phyloP scores from a whole-genome alignment of 306 rosid species.

The Cicer arietinum region DNA sequence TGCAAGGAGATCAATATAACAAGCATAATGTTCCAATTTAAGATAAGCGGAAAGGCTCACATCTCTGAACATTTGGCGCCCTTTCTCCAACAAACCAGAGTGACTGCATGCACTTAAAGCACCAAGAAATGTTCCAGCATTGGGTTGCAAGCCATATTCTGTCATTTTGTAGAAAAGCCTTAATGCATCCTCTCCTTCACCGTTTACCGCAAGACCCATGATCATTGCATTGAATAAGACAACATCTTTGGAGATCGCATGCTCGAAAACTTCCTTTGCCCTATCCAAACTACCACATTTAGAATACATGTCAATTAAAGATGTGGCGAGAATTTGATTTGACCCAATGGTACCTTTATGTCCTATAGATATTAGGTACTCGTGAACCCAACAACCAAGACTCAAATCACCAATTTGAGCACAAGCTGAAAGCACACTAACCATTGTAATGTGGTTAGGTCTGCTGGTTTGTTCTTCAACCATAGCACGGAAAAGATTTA shows the following conservation, averaged over 20 bases:
- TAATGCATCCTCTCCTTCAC: constrained; percentile 65
- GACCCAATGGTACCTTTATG: constrained; percentile 50
- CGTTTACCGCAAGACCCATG: constrained; percentile 71
- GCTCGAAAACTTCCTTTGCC: constrained; percentile 67
- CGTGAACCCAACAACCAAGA: constrained; percentile 65
- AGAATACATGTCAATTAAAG: constrained; percentile 70
- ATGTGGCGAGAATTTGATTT: constrained; percentile 68
- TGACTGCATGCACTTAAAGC: constrained; percentile 67
- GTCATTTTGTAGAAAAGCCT: constrained; percentile 56
- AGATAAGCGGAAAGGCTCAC: constrained; percentile 49
- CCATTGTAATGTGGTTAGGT: constrained; percentile 69
- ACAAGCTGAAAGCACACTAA: constrained; percentile 72
- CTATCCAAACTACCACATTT: constrained; percentile 65
- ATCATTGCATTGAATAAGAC: constrained; percentile 71
- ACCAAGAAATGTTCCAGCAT: constrained; percentile 62
- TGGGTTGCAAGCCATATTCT: constrained; percentile 57
- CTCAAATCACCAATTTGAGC: constrained; percentile 70
- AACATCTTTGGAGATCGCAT: constrained; percentile 57
- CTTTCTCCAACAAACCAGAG: constrained; percentile 59
- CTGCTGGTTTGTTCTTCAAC: constrained; percentile 42
- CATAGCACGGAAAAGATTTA: constrained; percentile 58
- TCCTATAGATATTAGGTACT: constrained; percentile 53
- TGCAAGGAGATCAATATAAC: constrained; percentile 72
- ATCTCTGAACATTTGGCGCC: constrained; percentile 55
- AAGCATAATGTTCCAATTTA: constrained; percentile 64